Evolutionary conservation across 108 stramenopile species (phyloP), one percentile per base, ranked within the genome.

Genomic region (Skeletonema potamos): DNA sequence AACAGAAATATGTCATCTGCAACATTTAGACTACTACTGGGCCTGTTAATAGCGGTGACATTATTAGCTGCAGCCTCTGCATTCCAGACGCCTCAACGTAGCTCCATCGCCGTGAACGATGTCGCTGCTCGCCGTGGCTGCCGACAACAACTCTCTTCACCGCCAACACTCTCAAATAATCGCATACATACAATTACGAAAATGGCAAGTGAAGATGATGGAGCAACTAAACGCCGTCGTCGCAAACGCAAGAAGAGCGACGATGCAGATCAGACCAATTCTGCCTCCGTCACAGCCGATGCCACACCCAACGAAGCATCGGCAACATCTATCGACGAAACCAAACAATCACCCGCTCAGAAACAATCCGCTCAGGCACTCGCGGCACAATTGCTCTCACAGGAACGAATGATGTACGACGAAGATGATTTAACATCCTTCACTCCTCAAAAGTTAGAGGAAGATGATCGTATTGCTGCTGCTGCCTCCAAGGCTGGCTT

Each of bases 371-470:
- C 75, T 43, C 48, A 65, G 58, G 34, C 55, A 10, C 32, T 72
- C 11, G 79, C 68, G 0, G 54, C 36, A n/a, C 32, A 70, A 65
- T 17, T 76, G 12, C 75, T 81, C 20, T 55, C 74, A 24, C 70
- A 70, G 26, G 79, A 76, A 71, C 62, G 59, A 54, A 65, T 72
- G 68, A 76, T 72, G 75, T 71, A 44, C 75, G 74, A 81, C 30
- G 63, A 76, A 36, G 64, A 73, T 20, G 72, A 72, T 13, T 69
- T 56, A 43, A 64, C 61, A 46, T 59, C 69, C 41, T 70, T 76
- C 68, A 70, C 68, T 12, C 69, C 74, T 55, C 44, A 62, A 46
- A 43, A 26, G 2, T 55, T 71, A 15, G 74, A 81, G 22, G 66
- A 72, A 15, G 58, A 62, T 44, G 69, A 64, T 48, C 69, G 76